Conservation (phyloP, 1,139 yeast species). For the Pichiaceae sp. region DNA sequence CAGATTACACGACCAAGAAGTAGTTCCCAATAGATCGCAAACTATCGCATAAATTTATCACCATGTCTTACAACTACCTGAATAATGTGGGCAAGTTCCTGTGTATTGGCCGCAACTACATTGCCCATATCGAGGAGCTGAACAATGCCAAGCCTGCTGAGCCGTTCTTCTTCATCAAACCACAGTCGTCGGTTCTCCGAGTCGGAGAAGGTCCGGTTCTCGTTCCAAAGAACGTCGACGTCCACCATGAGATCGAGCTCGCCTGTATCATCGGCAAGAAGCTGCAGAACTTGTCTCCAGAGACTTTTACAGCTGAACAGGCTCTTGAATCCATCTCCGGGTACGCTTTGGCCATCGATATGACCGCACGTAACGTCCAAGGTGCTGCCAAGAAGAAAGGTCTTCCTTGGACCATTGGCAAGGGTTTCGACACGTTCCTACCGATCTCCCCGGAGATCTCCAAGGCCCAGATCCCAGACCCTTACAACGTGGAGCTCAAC, state of each 20-base stretch:
- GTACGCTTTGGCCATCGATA: slow-evolving; percentile 81
- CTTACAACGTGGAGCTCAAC: slow-evolving; percentile 59
- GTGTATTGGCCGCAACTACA: slow-evolving; percentile 94
- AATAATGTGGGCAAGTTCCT: slow-evolving; percentile 70
- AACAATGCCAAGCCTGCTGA: slow-evolving; percentile 71
- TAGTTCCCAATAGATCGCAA: too few species aligned
- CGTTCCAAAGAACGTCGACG: slow-evolving; percentile 72
- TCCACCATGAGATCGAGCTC: slow-evolving; percentile 90
- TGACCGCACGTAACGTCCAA: slow-evolving; percentile 95
- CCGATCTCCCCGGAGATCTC: slow-evolving; percentile 73
- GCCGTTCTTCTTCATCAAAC: slow-evolving; percentile 91
- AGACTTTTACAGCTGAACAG: slow-evolving; percentile 49
- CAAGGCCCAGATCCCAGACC: slow-evolving; percentile 58
- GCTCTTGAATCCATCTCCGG: slow-evolving; percentile 76
- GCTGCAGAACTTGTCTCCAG: slow-evolving; percentile 53
- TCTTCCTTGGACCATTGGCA: slow-evolving; percentile 93
- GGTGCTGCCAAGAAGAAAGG: slow-evolving; percentile 93
- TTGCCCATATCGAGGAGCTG: slow-evolving; percentile 86
- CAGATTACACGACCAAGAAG: slow-evolving; percentile 18
- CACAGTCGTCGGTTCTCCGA: slow-evolving; percentile 55
- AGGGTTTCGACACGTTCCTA: slow-evolving; percentile 92
- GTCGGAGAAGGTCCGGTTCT: slow-evolving; percentile 69
- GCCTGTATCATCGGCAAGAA: slow-evolving; percentile 67
- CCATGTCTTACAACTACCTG: slow-evolving; percentile 51
- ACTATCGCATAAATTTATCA: too few species aligned